These are phyloP conservation scores for Kwoniella bestiolae DNA, from an alignment of 768 basidiomycete genomes.

Conservation along the genomic window DNA sequence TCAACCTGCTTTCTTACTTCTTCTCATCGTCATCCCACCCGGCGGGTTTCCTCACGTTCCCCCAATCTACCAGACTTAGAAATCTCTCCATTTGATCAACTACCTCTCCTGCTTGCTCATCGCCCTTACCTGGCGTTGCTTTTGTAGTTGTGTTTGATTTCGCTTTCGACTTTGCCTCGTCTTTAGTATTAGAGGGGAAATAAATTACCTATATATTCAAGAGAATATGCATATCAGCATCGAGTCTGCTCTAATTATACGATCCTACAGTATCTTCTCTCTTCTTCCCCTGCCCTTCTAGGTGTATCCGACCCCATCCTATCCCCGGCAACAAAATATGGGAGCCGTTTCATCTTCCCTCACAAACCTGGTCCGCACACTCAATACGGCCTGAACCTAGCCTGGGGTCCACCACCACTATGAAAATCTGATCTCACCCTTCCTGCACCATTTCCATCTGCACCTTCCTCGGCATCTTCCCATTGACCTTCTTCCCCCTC, in stretches of 20 bases:
- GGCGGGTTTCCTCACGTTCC: constrained; percentile 27
- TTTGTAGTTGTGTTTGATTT: constrained; percentile 5
- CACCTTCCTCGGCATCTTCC: constrained; percentile 32
- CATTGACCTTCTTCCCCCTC: constrained; percentile 32
- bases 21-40: constrained; percentile 33
- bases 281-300: neutral
- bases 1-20: neutral
- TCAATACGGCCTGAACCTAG: constrained; percentile 49
- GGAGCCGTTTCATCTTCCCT: too few relatives aligned
- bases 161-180: neutral
- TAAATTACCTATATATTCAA: neutral
- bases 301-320: too few relatives aligned
- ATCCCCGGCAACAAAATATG: too few relatives aligned
- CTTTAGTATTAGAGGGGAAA: neutral
- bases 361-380: neutral
- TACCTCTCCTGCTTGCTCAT: constrained; percentile 1
- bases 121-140: too few relatives aligned
- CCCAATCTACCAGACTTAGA: constrained; percentile 38
- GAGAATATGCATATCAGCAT: constrained; percentile 19
- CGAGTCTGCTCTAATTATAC: neutral
- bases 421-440: constrained; percentile 54
- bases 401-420: constrained; percentile 51
- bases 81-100: constrained; percentile 40
- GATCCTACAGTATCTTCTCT: neutral
- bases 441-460: constrained; percentile 29